Evolutionary conservation across 2,329 filamentous ascomycete genomes (phyloP).

Genomic region (Didymella sp.): DNA sequence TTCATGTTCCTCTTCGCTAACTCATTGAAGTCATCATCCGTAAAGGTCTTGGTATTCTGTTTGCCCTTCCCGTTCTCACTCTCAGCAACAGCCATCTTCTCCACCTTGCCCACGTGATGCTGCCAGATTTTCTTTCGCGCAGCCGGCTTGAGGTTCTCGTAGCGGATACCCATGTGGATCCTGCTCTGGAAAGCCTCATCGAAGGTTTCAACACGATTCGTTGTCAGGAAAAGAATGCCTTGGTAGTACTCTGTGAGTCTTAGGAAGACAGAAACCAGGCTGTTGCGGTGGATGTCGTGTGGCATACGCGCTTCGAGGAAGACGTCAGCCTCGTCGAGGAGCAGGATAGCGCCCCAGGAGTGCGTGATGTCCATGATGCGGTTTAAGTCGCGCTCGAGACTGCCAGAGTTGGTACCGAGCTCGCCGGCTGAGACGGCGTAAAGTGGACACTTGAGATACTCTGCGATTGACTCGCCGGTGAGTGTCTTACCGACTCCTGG

Average conservation of each 20-base stretch:
- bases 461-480: constrained; percentile 85
- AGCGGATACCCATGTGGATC: constrained; percentile 84
- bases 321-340: constrained; percentile 75
- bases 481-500: constrained; percentile 89
- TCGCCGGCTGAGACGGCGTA: constrained; percentile 86
- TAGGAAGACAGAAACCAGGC: constrained; percentile 85
- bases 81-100: constrained; percentile 57
- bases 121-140: constrained; percentile 83
- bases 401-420: constrained; percentile 74
- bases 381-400: constrained; percentile 77
- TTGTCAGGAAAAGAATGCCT: constrained; percentile 87
- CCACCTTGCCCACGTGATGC: constrained; percentile 79
- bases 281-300: constrained; percentile 84
- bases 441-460: constrained; percentile 79
- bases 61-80: constrained; percentile 55
- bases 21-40: constrained; percentile 69
- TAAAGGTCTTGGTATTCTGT: constrained; percentile 58
- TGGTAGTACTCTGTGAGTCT: constrained; percentile 90
- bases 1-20: constrained; percentile 74
- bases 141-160: constrained; percentile 74
- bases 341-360: constrained; percentile 82
- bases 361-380: constrained; percentile 87
- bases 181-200: constrained; percentile 89
- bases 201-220: constrained; percentile 86
- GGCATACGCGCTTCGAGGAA: constrained; percentile 79